Base-by-base conservation (phyloP, 2,329 filamentous ascomycete species). In the Cladosporium oxysporum region DNA sequence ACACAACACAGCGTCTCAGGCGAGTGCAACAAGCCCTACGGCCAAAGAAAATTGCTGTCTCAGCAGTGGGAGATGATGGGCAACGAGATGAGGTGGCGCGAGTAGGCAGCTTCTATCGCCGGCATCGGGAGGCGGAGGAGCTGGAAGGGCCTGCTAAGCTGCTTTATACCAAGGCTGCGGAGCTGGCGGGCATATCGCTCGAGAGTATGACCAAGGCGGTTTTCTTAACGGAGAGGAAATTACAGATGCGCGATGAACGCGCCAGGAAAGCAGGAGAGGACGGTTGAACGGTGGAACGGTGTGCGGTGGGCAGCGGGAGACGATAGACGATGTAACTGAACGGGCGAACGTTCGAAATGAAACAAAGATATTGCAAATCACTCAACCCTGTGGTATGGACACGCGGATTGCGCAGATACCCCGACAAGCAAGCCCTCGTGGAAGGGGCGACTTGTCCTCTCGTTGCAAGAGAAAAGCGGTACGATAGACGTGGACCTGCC, bases 141-240 rank as follows among this genome's bases (percentile, higher is more conserved):
- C 73, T 88, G 31, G 66, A 71, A 50, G 73, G 71, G 53, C 76
- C 81, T 18, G 76, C 81, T 21, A 82, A 75, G 62, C 65, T 72
- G 0, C 85, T 89, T 66, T 85, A 85, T 70, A 78, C 84, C 66
- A 76, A 81, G 58, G 83, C 80, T 12, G 84, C 85, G 11, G 79
- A 78, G 66, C 72, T 84, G 18, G 80, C 80, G 7, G 86, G 83
- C 7, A 70, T 86, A 37, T 81, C 82, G 12, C 67, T 87, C 55
- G 76, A 81, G 29, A 82, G 80, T 41, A 75, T 88, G 52, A 72
- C 87, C 16, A 77, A 76, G 64, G 83, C 81, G 18, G 84, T 88
- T 0, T 80, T 78, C 55, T 76, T 80, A 41, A 79, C 82, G 0
- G 87, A 89, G 71, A 68, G 74, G 64, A 80, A 73, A 67, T 72